Percentiles rank a stretch among this genome's conserved stretches.
Evolutionary conservation across 208 protist species (phyloP).

Genomic region (Trypanosoma rangeli): DNA sequence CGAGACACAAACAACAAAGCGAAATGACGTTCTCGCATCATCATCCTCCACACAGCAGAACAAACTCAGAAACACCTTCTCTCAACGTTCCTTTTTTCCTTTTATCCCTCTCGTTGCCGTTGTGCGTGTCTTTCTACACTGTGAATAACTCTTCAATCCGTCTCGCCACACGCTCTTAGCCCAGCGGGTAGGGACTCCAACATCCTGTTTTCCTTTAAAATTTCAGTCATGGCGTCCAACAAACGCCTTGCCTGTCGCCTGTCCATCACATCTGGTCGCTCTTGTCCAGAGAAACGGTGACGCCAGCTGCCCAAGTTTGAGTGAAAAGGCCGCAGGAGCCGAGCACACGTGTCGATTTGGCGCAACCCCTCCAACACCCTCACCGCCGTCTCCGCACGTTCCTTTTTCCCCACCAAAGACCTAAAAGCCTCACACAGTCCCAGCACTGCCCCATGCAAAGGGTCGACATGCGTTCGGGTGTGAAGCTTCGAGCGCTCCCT

Average conservation of each 20-base stretch:
- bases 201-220: neutral
- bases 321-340: conserved; percentile 24
- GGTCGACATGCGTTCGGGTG: conserved; percentile 25
- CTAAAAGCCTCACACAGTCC: conserved; percentile 48
- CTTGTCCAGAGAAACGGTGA: conserved; percentile 3
- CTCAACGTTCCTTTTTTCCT: neutral
- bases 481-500: conserved; percentile 25
- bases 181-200: conserved; percentile 4
- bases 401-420: neutral
- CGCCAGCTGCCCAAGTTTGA: conserved; percentile 12
- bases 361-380: conserved; percentile 1
- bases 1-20: conserved; percentile 10
- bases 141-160: conserved; percentile 1
- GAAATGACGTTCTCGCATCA: neutral
- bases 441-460: conserved; percentile 34
- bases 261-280: conserved; percentile 29
- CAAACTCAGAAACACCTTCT: neutral
- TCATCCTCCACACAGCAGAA: neutral
- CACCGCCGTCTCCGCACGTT: neutral
- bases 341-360: conserved; percentile 19
- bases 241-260: conserved; percentile 14
- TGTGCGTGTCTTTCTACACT: neutral
- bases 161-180: neutral
- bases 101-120: neutral
- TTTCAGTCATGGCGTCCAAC: neutral